Conservation (phyloP, 108 stramenopile genomes). For the Pseudonitzschia multistriata region DNA sequence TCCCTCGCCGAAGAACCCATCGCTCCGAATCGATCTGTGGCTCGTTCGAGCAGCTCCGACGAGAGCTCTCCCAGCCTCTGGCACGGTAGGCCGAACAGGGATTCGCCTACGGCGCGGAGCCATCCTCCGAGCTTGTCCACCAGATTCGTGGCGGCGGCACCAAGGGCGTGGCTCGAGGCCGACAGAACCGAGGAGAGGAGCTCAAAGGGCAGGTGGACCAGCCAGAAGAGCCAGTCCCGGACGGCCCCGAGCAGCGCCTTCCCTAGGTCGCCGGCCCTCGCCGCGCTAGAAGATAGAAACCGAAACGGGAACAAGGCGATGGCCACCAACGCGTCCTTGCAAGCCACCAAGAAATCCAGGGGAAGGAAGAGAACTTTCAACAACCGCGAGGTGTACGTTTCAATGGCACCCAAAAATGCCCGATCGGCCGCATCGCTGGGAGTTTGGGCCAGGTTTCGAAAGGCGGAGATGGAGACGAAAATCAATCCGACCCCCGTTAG, state of each 20-base stretch:
- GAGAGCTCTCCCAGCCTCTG: background rate
- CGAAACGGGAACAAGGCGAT: constrained; percentile 34
- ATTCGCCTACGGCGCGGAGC: background rate
- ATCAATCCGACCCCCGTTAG: constrained; percentile 33
- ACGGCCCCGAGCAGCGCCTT: constrained; percentile 19
- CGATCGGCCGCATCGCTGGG: constrained; percentile 24
- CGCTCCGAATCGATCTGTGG: too few relatives aligned
- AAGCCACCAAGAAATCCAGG: constrained; percentile 20
- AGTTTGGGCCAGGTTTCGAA: constrained; percentile 22
- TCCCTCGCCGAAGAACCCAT: too few relatives aligned
- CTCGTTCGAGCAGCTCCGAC: too few relatives aligned
- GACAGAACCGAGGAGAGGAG: constrained; percentile 9
- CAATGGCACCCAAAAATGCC: constrained; percentile 15
- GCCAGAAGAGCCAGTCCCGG: constrained; percentile 14
- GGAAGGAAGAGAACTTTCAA: constrained; percentile 31
- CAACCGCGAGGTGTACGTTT: constrained; percentile 16
- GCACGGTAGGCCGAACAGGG: background rate
- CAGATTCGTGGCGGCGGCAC: background rate
- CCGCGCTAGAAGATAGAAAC: constrained; percentile 4
- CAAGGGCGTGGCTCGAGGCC: background rate
- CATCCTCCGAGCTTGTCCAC: background rate
- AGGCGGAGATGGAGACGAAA: constrained; percentile 27
- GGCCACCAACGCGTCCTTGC: constrained; percentile 23
- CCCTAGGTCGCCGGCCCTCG: constrained; percentile 12
- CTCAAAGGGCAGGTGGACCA: constrained; percentile 20